phyloP scores from a whole-genome alignment of 179 eudicot genomes.

The Silene noctiflora region DNA sequence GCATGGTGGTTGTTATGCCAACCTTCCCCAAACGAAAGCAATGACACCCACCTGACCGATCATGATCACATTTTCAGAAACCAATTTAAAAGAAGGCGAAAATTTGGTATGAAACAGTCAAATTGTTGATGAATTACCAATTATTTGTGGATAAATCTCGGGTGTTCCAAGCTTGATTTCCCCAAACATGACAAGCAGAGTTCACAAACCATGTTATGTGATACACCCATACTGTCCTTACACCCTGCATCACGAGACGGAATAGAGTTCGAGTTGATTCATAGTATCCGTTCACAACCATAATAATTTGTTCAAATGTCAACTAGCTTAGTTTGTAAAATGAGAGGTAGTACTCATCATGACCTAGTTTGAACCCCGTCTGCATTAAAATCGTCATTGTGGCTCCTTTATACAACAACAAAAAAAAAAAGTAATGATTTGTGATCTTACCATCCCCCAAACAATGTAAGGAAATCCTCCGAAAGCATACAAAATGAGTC shows the following conservation, averaged over 20 bases:
- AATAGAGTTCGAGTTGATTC: too few relatives aligned
- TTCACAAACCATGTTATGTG: conserved; percentile 80
- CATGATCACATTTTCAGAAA: background rate
- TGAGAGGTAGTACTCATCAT: too few relatives aligned
- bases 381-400: too few relatives aligned
- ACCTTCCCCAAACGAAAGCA: background rate
- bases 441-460: conserved; percentile 74
- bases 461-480: conserved; percentile 79
- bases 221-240: conserved; percentile 61
- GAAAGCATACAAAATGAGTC: conserved; percentile 42
- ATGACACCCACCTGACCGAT: background rate
- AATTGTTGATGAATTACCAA: conserved; percentile 37
- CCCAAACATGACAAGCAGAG: conserved; percentile 89
- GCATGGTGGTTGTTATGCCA: conserved; percentile 6
- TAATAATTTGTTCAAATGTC: too few relatives aligned
- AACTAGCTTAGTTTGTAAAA: too few relatives aligned
- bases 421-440: too few relatives aligned
- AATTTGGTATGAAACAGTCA: background rate
- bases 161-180: conserved; percentile 69
- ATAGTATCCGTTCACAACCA: too few relatives aligned
- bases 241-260: conserved; percentile 53
- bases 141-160: conserved; percentile 67
- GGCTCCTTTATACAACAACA: too few relatives aligned
- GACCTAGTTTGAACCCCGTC: too few relatives aligned
- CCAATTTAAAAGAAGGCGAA: background rate